Evolutionary conservation across 2,329 filamentous ascomycete species (phyloP).

Genomic region (Cladosporium sp.): DNA sequence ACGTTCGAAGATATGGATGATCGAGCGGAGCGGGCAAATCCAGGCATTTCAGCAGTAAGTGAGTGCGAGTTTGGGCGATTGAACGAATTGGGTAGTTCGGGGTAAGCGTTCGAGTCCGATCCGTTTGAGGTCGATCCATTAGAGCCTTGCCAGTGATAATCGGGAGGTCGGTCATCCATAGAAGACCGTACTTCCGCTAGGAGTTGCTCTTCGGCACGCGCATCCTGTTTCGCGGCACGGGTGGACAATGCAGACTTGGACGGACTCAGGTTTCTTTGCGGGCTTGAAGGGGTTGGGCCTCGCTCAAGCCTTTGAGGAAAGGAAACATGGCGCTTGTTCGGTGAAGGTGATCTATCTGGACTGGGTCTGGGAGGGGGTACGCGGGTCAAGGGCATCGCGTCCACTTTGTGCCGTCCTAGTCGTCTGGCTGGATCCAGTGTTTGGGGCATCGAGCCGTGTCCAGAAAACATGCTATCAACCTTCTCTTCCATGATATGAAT

Average conservation of each 20-base stretch:
- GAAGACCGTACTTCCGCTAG: too few species aligned
- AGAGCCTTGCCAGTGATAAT: too few species aligned
- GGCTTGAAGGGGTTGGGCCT: not conserved
- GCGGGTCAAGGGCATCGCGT: not conserved
- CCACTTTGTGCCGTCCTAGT: too few species aligned
- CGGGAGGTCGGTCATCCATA: too few species aligned
- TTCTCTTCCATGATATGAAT: not conserved
- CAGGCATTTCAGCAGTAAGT: too few species aligned
- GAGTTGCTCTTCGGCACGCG: not conserved
- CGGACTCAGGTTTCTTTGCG: not conserved
- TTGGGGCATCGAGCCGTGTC: not conserved
- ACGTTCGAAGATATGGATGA: too few species aligned
- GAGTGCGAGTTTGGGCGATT: too few species aligned
- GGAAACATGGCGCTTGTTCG: conserved; percentile 1
- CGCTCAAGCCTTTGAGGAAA: conserved; percentile 3
- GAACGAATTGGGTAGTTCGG: too few species aligned
- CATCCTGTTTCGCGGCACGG: not conserved
- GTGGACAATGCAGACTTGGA: not conserved
- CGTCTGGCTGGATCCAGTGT: not conserved
- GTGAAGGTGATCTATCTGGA: not conserved
- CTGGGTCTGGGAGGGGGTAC: not conserved
- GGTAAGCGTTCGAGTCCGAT: too few species aligned
- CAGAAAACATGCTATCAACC: not conserved
- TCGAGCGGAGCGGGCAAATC: too few species aligned
- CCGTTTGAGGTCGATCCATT: too few species aligned